These are phyloP conservation scores for Aspergillus novofumigatus DNA, from an alignment of 2,329 filamentous ascomycete genomes.

Conservation along the genomic window DNA sequence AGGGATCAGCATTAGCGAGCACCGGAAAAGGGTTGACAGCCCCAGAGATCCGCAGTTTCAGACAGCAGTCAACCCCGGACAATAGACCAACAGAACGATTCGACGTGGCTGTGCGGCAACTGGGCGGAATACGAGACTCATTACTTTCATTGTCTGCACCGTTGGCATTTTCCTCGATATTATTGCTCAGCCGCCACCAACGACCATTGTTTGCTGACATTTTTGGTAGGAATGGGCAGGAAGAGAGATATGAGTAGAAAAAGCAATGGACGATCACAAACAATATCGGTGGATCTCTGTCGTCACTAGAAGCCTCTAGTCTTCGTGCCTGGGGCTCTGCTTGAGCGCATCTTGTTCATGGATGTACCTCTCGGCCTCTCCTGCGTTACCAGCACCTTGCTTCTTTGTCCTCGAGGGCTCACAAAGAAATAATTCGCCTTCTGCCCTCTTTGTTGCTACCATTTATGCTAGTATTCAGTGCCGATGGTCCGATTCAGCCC, in stretches of 20 bases:
- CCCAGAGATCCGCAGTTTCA: background rate
- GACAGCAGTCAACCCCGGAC: background rate
- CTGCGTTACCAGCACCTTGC: background rate
- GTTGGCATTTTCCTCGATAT: background rate
- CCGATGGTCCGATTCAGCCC: background rate
- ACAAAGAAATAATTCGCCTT: background rate
- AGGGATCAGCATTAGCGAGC: background rate
- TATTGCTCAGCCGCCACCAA: background rate
- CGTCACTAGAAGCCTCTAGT: background rate
- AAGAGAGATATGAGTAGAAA: background rate
- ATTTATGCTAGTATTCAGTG: background rate
- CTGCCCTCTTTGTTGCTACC: background rate
- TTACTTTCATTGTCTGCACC: slow-evolving; percentile 1
- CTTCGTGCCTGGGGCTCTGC: background rate
- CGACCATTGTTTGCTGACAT: background rate
- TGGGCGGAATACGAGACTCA: slow-evolving; percentile 1
- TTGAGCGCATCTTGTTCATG: background rate
- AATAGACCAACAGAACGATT: background rate
- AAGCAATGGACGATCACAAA: background rate
- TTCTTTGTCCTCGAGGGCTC: background rate
- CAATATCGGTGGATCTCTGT: background rate
- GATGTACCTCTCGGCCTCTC: background rate
- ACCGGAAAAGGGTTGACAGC: background rate
- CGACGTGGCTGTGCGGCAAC: background rate
- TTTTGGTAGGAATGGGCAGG: background rate